These are phyloP conservation scores for Kodamaea jinghongensis DNA, from an alignment of 805 yeast genomes.

Conservation along the genomic window DNA sequence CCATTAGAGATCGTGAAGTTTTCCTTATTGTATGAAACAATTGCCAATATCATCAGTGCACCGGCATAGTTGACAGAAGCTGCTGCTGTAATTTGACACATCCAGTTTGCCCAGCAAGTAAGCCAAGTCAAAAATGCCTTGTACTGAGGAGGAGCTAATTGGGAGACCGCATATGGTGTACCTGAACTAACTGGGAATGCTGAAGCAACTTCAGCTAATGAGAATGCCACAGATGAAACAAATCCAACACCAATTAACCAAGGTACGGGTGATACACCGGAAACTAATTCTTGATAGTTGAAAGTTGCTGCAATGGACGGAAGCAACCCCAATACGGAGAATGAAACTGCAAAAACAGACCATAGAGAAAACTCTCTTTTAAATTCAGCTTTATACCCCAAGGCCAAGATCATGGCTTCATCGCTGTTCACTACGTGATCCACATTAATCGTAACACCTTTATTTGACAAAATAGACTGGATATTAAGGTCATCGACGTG, in stretches of 20 bases:
- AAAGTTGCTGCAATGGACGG: conserved; percentile 66
- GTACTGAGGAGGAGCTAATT: conserved; percentile 54
- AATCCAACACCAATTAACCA: conserved; percentile 57
- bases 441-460: conserved; percentile 37
- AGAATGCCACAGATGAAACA: conserved; percentile 54
- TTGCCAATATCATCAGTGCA: conserved; percentile 55
- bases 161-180: conserved; percentile 65
- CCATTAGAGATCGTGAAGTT: conserved; percentile 46
- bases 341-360: conserved; percentile 61
- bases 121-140: conserved; percentile 59
- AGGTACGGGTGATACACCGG: conserved; percentile 62
- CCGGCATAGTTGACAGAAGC: conserved; percentile 60
- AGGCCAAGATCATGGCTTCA: conserved; percentile 53
- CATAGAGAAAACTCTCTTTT: conserved; percentile 56
- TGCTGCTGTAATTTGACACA: conserved; percentile 60
- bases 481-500: conserved; percentile 37
- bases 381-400: conserved; percentile 65
- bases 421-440: conserved; percentile 49
- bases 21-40: conserved; percentile 38
- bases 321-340: conserved; percentile 61
- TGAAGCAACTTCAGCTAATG: conserved; percentile 63
- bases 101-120: conserved; percentile 64
- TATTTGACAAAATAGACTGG: conserved; percentile 39
- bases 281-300: conserved; percentile 55
- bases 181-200: conserved; percentile 71